These are phyloP conservation scores for Sphagnum fallax DNA, from an alignment of 228 moss, liverwort and hornwort species.

Conservation along the genomic window DNA sequence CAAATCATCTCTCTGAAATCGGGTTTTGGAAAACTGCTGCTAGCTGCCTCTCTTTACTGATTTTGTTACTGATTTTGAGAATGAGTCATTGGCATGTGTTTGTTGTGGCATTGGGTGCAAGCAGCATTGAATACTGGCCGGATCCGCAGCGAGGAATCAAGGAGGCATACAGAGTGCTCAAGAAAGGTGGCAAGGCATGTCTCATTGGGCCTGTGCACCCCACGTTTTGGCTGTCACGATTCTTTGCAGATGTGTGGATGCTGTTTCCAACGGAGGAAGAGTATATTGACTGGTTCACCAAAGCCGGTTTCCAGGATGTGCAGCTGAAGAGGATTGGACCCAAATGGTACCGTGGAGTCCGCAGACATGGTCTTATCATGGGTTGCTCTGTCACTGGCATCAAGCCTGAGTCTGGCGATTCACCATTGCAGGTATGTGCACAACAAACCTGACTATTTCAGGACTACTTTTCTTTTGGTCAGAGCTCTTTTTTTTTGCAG, in stretches of 20 bases:
- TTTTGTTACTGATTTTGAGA: not conserved
- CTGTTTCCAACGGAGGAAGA: constrained; percentile 94
- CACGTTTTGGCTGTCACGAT: constrained; percentile 80
- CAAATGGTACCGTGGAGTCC: constrained; percentile 95
- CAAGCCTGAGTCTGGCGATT: constrained; percentile 76
- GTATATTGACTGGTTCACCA: constrained; percentile 92
- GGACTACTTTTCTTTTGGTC: not conserved
- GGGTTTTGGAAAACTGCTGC: not conserved
- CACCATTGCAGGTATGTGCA: constrained; percentile 49
- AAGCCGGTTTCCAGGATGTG: constrained; percentile 93
- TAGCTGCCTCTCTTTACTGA: not conserved
- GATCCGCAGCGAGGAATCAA: constrained; percentile 92
- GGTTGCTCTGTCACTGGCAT: constrained; percentile 94
- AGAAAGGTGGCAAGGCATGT: constrained; percentile 93
- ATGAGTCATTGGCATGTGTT: not conserved
- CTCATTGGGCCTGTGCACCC: constrained; percentile 96
- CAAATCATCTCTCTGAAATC: not conserved
- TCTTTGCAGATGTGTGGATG: constrained; percentile 99
- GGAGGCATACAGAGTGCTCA: constrained; percentile 91
- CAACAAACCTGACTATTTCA: not conserved
- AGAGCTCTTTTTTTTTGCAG: too few species aligned
- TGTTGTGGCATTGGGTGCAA: not conserved
- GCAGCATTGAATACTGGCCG: constrained; percentile 99
- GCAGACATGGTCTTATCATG: constrained; percentile 98
- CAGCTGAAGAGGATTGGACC: constrained; percentile 96